Base-by-base conservation (phyloP, 2,329 filamentous ascomycete species). In the Aspergillus ochraceus region DNA sequence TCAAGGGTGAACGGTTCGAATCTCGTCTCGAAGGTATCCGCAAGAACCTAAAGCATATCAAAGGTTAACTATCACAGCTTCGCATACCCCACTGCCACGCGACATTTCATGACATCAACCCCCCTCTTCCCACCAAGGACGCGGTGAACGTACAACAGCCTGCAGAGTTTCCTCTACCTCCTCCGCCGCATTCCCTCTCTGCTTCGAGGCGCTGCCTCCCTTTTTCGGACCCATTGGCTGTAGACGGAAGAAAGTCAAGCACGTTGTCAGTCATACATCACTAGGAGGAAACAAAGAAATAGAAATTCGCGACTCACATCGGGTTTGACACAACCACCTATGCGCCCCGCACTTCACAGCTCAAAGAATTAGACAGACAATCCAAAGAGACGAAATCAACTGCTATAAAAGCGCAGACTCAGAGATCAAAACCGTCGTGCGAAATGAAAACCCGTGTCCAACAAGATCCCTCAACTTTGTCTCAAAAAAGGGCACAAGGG, bases 11-110 rank as follows among this genome's bases (percentile, higher is more conserved):
- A 95, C 0, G 95, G 95, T 68, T 84, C 86, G 79, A 96, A 99
- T 75, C 92, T 84, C 52, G 92, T 92, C 77, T 98, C 93, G 75
- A 96, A 99, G 1, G 92, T 93, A 81, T 99, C 95, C 66, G 94
- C 90, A 65, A 99, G 87, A 60, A 99, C 84, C 90, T 95, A 32
- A 14, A 59, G 14, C 32, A 26, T 47, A 42, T 47, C 51, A 52
- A 4, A 45, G 29, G 55, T 70, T 46, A 69, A 65, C 46, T 52
- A 54, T 29, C 9, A 12, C 39, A 9, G 36, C 42, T 19, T 47
- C 55, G 26, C 22, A 19, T 24, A 9, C 54, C 47, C 51, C 36
- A 30, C n/a, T 12, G 20, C 26, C 36, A 17, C 6, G 22, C 19
- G 30, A 10, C n/a, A 19, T 36, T 20, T 32, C 59, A 57, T 51